phyloP scores from a whole-genome alignment of 2,329 filamentous ascomycete genomes.

The Neocucurbitaria cava region DNA sequence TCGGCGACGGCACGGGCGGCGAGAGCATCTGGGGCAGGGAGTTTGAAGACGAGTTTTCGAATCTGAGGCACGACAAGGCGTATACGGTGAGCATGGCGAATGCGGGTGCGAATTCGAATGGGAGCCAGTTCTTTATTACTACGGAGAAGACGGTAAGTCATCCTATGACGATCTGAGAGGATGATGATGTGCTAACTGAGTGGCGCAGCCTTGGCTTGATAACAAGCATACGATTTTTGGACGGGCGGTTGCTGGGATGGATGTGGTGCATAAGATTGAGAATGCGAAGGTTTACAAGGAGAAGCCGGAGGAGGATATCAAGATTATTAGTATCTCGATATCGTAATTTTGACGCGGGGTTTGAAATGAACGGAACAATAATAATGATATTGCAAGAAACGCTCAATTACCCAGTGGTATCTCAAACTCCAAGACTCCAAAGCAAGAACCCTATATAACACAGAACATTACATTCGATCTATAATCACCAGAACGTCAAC shows the following conservation, averaged over 20 bases:
- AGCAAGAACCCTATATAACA: neutral
- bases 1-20: conserved; percentile 88
- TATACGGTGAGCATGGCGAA: conserved; percentile 99
- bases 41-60: conserved; percentile 93
- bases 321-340: conserved; percentile 83
- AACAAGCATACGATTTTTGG: conserved; percentile 97
- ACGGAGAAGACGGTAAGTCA: conserved; percentile 85
- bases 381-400: too few relatives aligned
- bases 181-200: conserved; percentile 29
- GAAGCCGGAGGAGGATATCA: conserved; percentile 96
- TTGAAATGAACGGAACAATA: too few relatives aligned
- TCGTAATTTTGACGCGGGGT: too few relatives aligned
- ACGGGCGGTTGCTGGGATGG: conserved; percentile 84
- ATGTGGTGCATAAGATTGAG: conserved; percentile 96
- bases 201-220: conserved; percentile 84
- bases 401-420: neutral
- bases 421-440: neutral
- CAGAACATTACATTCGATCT: neutral
- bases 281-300: conserved; percentile 86
- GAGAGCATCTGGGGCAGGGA: conserved; percentile 93
- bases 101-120: conserved; percentile 93
- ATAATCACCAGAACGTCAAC: conserved; percentile 17
- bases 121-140: conserved; percentile 97
- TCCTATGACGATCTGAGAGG: neutral
- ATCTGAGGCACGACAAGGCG: conserved; percentile 89